A percentile compares a stretch with the other conserved stretches of the same genome.
Conservation (phyloP, 768 basidiomycete species). For the Coprinopsis cinerea region DNA sequence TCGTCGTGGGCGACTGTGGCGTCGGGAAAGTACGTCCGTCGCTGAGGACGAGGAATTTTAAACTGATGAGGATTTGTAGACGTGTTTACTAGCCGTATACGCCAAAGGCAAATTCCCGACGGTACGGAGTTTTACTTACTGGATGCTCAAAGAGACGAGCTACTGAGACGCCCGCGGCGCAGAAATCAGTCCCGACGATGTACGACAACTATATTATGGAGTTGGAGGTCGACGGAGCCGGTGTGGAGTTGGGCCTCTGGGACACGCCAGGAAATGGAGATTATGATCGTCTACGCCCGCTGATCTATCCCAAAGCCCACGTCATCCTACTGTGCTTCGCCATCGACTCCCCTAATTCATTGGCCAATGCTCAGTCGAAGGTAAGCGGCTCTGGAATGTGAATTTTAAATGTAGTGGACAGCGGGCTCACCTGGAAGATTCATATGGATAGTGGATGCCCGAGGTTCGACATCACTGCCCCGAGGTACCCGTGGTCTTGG, state of each 20-base stretch:
- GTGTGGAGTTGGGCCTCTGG: neutral
- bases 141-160: no score
- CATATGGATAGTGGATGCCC: neutral
- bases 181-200: neutral
- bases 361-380: slow-evolving; percentile 76
- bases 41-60: no score
- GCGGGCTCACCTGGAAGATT: neutral
- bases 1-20: slow-evolving; percentile 98
- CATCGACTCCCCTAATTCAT: slow-evolving; percentile 69
- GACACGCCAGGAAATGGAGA: slow-evolving; percentile 85
- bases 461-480: neutral
- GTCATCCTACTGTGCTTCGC: slow-evolving; percentile 83
- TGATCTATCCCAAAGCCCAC: slow-evolving; percentile 79
- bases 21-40: slow-evolving; percentile 98
- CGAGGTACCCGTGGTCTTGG: neutral
- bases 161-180: neutral
- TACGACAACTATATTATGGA: slow-evolving; percentile 1
- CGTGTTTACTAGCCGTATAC: slow-evolving; percentile 92
- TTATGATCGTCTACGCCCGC: slow-evolving; percentile 74
- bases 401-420: neutral
- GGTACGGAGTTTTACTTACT: no score
- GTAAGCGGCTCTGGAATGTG: slow-evolving; percentile 16
- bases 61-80: slow-evolving; percentile 39
- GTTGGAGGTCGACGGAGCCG: neutral
- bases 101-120: slow-evolving; percentile 96